Base-by-base conservation (phyloP, 1,284 basidiomycete genomes). In the Heimioporus retisporus region DNA sequence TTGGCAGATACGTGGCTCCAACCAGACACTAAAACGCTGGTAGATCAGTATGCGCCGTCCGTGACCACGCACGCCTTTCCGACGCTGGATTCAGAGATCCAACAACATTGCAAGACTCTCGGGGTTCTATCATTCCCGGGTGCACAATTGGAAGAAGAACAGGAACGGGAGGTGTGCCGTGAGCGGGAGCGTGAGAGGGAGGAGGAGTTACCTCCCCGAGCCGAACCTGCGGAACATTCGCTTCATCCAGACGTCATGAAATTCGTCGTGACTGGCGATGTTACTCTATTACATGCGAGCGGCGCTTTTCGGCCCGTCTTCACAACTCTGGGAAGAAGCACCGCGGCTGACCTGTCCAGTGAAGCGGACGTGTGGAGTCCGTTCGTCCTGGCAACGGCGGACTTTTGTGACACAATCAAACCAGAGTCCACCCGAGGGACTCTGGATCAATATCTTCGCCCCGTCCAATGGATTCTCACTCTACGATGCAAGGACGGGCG, bases 381-480 rank as follows among this genome's bases (percentile, higher is more conserved):
- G 19, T n/a, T 35, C 50, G 44, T 79, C 16, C 63, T 72, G 44
- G 74, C 73, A 2, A 79, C 78, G 1, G 25, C 11, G 7, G 80
- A 46, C 74, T 60, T 80, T 74, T 63, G 51, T 16, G 23, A n/a
- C 18, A 66, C 61, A 1, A 55, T 66, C 11, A 58, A 21, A 1
- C 42, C 40, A 1, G 53, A 40, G 5, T 25, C 64, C 16, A 43
- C 23, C 21, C 50, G 3, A 23, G 62, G 46, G 1, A 57, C 43
- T 0, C 40, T 55, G 6, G 69, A 70, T 42, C 78, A 81, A 46
- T 84, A 80, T 59, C 67, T 82, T 14, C 79, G 81, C 21, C 79
- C 81, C 0, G 77, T 84, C 31, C 76, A 81, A 51, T 83, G 84
- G 85, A 73, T 86, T 59, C 56, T 83, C n/a, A 79, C 81, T 3